Percentiles rank a stretch among this genome's conserved stretches.
phyloP scores from a whole-genome alignment of 345 rosid species.

The Camelina neglecta region DNA sequence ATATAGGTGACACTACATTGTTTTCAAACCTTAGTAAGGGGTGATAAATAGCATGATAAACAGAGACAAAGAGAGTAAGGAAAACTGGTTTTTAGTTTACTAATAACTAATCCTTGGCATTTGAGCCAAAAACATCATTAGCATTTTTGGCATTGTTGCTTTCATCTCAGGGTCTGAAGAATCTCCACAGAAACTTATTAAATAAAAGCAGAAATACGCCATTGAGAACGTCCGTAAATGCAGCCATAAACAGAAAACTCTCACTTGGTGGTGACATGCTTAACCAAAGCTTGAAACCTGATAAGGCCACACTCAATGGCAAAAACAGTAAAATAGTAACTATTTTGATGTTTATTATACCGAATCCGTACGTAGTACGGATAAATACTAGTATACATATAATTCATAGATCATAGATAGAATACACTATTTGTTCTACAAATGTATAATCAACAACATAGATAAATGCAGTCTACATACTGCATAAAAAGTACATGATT shows the following conservation, averaged over 20 bases:
- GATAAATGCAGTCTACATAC: not conserved
- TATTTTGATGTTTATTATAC: too few relatives aligned
- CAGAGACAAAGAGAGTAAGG: slow-evolving; percentile 62
- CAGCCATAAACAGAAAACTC: slow-evolving; percentile 55
- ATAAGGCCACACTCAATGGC: slow-evolving; percentile 44
- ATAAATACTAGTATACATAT: too few relatives aligned
- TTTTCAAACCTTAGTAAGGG: slow-evolving; percentile 5
- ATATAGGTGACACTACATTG: too few relatives aligned
- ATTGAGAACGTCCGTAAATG: slow-evolving; percentile 47
- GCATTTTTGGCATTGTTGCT: slow-evolving; percentile 14
- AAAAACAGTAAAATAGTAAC: slow-evolving; percentile 22
- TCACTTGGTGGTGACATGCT: slow-evolving; percentile 71
- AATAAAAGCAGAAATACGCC: slow-evolving; percentile 57
- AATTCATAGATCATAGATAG: not conserved
- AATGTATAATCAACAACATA: not conserved
- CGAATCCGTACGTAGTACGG: too few relatives aligned
- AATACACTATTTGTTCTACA: not conserved
- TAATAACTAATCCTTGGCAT: not conserved
- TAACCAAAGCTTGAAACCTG: slow-evolving; percentile 55
- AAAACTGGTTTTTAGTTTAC: not conserved
- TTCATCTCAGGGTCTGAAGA: slow-evolving; percentile 63
- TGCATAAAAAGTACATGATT: not conserved
- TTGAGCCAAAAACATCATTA: not conserved
- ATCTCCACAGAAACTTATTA: slow-evolving; percentile 55
- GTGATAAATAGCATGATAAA: slow-evolving; percentile 65